Conservation (phyloP, 2,329 filamentous ascomycete genomes). For the Penicillium oxalicum region DNA sequence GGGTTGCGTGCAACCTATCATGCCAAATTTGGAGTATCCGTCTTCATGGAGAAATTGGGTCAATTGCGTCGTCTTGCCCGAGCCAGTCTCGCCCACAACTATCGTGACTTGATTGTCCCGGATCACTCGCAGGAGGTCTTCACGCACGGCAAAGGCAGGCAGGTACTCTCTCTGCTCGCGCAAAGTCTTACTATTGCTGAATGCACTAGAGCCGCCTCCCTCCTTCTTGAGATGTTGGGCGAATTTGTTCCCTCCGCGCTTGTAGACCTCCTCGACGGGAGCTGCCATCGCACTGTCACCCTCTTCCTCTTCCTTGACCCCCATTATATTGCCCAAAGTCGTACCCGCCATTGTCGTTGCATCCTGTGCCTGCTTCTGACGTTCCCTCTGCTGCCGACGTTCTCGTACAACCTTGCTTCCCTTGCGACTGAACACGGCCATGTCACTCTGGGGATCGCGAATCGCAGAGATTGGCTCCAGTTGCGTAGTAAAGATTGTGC, state of each 20-base stretch:
- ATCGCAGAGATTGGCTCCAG: constrained; percentile 91
- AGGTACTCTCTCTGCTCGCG: constrained; percentile 88
- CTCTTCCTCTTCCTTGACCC: constrained; percentile 76
- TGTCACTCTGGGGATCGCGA: constrained; percentile 89
- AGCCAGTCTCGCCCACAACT: constrained; percentile 94
- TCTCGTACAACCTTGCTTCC: constrained; percentile 91
- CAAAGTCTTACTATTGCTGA: constrained; percentile 86
- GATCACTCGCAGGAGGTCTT: constrained; percentile 86
- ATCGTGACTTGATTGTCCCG: constrained; percentile 96
- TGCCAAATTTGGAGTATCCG: constrained; percentile 77
- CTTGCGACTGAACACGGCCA: constrained; percentile 96
- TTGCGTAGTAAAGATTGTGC: constrained; percentile 95
- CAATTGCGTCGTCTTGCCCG: constrained; percentile 93
- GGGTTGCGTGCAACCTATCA: constrained; percentile 96
- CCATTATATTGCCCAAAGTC: constrained; percentile 88
- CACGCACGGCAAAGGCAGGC: constrained; percentile 91
- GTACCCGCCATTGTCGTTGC: constrained; percentile 91
- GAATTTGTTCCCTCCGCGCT: constrained; percentile 66
- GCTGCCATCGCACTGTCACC: constrained; percentile 77
- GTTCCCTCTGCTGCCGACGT: constrained; percentile 81
- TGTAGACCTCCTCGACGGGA: constrained; percentile 64
- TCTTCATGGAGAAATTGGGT: constrained; percentile 96
- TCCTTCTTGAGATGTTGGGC: constrained; percentile 83
- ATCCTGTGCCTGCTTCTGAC: constrained; percentile 89
- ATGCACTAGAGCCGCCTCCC: constrained; percentile 74